These are phyloP conservation scores for Angomonas ambiguus DNA, from an alignment of 208 protist species.

Conservation along the genomic window DNA sequence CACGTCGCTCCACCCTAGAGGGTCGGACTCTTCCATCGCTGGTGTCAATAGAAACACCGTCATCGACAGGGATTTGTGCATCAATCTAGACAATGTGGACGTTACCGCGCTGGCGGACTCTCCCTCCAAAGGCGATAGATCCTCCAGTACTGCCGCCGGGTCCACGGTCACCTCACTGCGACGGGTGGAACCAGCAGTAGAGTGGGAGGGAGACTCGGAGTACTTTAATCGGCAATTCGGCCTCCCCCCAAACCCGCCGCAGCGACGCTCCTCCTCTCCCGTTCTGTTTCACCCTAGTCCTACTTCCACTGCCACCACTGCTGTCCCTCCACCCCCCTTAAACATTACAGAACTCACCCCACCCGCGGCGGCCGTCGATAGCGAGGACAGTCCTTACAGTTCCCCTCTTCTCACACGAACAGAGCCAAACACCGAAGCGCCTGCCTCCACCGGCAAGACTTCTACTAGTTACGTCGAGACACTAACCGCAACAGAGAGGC, in stretches of 20 bases:
- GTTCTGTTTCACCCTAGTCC: neutral
- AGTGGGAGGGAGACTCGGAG: conserved; percentile 1
- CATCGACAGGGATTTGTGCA: neutral
- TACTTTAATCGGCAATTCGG: conserved; percentile 2
- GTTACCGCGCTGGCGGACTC: neutral
- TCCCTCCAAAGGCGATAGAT: neutral
- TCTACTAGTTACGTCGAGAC: neutral
- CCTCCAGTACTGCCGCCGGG: neutral
- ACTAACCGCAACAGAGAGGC: neutral
- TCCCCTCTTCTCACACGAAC: too few relatives aligned
- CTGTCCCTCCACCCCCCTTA: too few relatives aligned
- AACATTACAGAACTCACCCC: too few relatives aligned
- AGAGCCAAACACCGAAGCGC: too few relatives aligned
- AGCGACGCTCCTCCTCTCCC: neutral
- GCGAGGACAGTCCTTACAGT: too few relatives aligned
- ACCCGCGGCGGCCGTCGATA: neutral
- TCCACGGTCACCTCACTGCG: neutral
- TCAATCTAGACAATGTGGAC: conserved; percentile 3
- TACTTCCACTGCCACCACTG: neutral
- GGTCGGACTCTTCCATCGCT: too few relatives aligned
- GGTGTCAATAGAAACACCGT: too few relatives aligned
- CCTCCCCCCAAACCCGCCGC: neutral
- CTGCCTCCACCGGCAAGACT: neutral
- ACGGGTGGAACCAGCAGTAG: neutral
- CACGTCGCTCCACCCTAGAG: neutral